Evolutionary conservation across 805 yeast genomes (phyloP).

Genomic region (Suhomyces sp.): DNA sequence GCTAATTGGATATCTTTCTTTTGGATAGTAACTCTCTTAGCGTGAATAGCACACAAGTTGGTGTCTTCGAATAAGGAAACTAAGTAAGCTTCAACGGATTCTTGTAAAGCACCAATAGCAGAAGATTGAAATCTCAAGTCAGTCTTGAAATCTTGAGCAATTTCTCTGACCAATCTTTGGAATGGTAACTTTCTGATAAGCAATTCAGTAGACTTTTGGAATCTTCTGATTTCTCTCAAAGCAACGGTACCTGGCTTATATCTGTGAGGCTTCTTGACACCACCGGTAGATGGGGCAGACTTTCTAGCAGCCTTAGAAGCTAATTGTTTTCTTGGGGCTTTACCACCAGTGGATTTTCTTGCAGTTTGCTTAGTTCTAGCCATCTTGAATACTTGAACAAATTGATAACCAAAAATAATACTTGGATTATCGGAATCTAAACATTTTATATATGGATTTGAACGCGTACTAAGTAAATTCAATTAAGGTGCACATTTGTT

Average conservation of each 20-base stretch:
- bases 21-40: slow-evolving; percentile 98
- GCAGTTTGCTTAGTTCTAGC: slow-evolving; percentile 95
- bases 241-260: slow-evolving; percentile 98
- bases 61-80: slow-evolving; percentile 97
- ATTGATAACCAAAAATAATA: not conserved
- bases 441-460: not conserved
- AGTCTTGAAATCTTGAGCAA: slow-evolving; percentile 90
- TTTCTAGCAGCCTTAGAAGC: slow-evolving; percentile 93
- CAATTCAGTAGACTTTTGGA: slow-evolving; percentile 93
- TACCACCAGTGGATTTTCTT: slow-evolving; percentile 94
- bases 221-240: slow-evolving; percentile 94
- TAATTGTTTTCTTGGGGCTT: slow-evolving; percentile 91
- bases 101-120: slow-evolving; percentile 97
- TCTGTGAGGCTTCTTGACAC: slow-evolving; percentile 94
- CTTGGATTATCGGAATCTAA: not conserved
- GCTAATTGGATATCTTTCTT: slow-evolving; percentile 98
- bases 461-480: not conserved
- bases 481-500: not conserved
- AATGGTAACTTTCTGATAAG: slow-evolving; percentile 95
- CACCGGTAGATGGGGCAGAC: slow-evolving; percentile 88
- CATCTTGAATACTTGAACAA: slow-evolving; percentile 41
- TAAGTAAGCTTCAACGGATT: slow-evolving; percentile 97
- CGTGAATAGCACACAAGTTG: slow-evolving; percentile 97
- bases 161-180: slow-evolving; percentile 95
- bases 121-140: slow-evolving; percentile 96